Conservation (phyloP, 2,329 filamentous ascomycete species). For the Aaosphaeria arxii region DNA sequence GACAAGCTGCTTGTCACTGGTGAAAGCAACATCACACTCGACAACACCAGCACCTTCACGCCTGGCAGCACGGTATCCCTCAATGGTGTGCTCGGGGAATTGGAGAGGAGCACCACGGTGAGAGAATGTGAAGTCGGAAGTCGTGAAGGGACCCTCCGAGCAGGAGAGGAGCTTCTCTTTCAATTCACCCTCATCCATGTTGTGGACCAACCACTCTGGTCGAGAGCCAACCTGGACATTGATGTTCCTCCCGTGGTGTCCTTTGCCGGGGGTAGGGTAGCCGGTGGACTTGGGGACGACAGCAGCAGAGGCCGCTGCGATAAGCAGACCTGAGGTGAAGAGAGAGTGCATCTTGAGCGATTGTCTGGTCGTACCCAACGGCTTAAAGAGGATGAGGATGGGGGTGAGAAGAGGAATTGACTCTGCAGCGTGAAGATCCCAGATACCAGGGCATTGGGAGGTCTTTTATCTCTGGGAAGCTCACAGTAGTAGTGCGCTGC, state of each 20-base stretch:
- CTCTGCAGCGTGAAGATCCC: conserved; percentile 1
- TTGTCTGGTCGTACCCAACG: not conserved
- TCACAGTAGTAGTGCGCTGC: too few relatives aligned
- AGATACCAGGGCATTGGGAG: too few relatives aligned
- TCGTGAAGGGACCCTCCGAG: conserved; percentile 34
- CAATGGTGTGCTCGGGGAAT: conserved; percentile 34
- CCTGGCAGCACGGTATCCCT: conserved; percentile 28
- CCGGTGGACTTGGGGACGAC: conserved; percentile 18
- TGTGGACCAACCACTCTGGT: conserved; percentile 35
- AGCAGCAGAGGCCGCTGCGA: conserved; percentile 26
- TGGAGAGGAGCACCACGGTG: conserved; percentile 37
- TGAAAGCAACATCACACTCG: conserved; percentile 39
- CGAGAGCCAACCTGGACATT: conserved; percentile 35
- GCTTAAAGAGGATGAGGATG: conserved; percentile 2
- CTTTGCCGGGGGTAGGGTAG: conserved; percentile 1
- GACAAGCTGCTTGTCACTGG: conserved; percentile 36
- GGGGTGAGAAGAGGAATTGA: conserved; percentile 2
- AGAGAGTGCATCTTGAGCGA: conserved; percentile 25
- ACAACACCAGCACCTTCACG: conserved; percentile 36
- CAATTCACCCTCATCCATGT: conserved; percentile 37
- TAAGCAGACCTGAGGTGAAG: conserved; percentile 20
- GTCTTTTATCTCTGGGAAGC: not conserved
- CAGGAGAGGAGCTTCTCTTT: conserved; percentile 37
- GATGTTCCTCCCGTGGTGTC: conserved; percentile 12
- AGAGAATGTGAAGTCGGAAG: conserved; percentile 32